phyloP scores from a whole-genome alignment of 2,329 filamentous ascomycete species.

The Colletotrichum cuscutae region DNA sequence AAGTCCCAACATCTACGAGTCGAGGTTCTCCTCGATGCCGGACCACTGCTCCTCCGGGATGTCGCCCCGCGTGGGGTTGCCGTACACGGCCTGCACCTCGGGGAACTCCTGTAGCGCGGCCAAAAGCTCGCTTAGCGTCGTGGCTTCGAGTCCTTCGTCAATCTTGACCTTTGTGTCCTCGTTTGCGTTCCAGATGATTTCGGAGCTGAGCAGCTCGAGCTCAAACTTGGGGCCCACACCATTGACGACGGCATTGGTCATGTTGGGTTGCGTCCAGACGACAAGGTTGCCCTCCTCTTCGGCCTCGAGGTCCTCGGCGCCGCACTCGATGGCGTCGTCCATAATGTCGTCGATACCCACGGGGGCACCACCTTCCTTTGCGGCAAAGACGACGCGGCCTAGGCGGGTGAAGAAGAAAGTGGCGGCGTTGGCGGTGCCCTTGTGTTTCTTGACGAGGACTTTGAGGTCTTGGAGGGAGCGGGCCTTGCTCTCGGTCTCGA shows the following conservation, averaged over 20 bases:
- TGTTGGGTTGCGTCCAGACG: constrained; percentile 36
- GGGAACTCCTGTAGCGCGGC: constrained; percentile 71
- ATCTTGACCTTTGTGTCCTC: constrained; percentile 78
- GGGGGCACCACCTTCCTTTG: constrained; percentile 51
- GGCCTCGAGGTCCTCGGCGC: constrained; percentile 76
- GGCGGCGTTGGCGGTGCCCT: constrained; percentile 73
- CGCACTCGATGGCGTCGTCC: constrained; percentile 85
- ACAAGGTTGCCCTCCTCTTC: constrained; percentile 35
- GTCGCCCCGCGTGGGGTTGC: constrained; percentile 69
- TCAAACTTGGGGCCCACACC: constrained; percentile 57
- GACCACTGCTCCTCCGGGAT: constrained; percentile 65
- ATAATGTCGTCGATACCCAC: constrained; percentile 76
- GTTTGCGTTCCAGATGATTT: constrained; percentile 88
- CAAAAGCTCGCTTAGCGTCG: constrained; percentile 69
- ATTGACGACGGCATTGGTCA: constrained; percentile 30
- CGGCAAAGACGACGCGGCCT: constrained; percentile 78
- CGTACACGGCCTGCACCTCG: constrained; percentile 82
- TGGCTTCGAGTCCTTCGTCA: constrained; percentile 64
- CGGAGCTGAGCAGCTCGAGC: constrained; percentile 76
- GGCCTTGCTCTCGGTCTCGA: constrained; percentile 84
- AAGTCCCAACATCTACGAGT: constrained; percentile 5
- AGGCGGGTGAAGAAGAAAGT: constrained; percentile 87
- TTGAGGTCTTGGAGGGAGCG: constrained; percentile 80
- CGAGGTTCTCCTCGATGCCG: constrained; percentile 60
- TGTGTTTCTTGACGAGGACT: constrained; percentile 74